Evolutionary conservation across 225 moss, liverwort and hornwort species (phyloP), one percentile per base, ranked within the genome.

Genomic region (Asterella californica): DNA sequence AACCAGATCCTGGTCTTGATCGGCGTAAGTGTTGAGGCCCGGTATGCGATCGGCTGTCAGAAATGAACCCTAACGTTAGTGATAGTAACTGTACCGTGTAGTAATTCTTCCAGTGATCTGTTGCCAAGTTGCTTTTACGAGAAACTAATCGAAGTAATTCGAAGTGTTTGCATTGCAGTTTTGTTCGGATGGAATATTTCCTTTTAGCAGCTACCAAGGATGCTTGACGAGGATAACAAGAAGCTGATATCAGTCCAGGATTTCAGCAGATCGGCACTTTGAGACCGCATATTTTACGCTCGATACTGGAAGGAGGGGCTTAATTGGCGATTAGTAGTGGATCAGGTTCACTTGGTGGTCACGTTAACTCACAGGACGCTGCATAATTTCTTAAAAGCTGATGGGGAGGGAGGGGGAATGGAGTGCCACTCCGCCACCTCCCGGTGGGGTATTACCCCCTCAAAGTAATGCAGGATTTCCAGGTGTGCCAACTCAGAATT

Each of bases 391-490:
- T 50, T 45, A 64, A 47, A 64, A 27, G 79, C 34, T 24, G 18
- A 86, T 86, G 86, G 86, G 86, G 78, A 83, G 83, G 83, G 86
- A 86, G 81, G 86, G 83, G 81, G 86, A 86, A 67, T 86, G 86
- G 86, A 81, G 69, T 79, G 74, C 86, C 78, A 71, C 74, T 77
- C 86, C 86, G 70, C 83, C 81, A 76, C 83, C 78, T 83, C 78
- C 80, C 71, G 78, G 75, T 66, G 81, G 78, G 42, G 62, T 49
- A 33, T 47, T 72, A 54, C 79, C 83, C 27, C 68, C 61, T 69
- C 80, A 57, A 24, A 68, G 74, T 78, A 75, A 54, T 60, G 53
- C 85, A 64, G 82, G 79, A 65, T 70, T 71, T 76, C 72, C 85
- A 77, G 83, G 83, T 49, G 70, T 61, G 70, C 81, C 79, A 57